Evolutionary conservation across 106 monocot species (phyloP), one percentile per base, ranked within the genome.

Genomic region (Ottelia alismoides): DNA sequence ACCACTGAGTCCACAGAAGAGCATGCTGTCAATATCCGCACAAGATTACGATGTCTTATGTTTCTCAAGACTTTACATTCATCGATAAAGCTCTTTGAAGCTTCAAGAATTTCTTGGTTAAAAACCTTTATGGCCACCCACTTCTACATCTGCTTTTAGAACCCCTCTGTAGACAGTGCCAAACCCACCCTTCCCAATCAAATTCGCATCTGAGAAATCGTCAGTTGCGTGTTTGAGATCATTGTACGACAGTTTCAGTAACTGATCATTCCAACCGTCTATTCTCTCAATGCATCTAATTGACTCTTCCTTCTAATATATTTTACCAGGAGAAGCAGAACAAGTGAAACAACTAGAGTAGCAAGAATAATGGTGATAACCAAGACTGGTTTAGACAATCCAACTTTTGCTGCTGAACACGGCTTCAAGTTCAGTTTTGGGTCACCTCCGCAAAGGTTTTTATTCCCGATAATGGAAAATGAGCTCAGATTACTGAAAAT

Each of bases 21-120:
- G 25, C 53, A 53, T 2, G 53, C 26, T 1, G 53, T 53, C 17
- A 53, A 17, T 1, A 53, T 28, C 27, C 14, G 26, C 27, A 53
- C 11, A 2, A 53, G 53, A 14, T 53, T 53, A 11, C 53, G 22
- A 16, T 53, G 25, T 3, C 53, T 18, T 18, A 28, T 28, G 27
- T 53, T 53, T 18, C 53, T 53, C 25, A 28, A 28, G 23, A 28
- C 27, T 16, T 53, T 22, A 28, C 53, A 53, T 19, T 53, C 53
- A 1, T 25, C 27, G 17, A 53, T 27, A 22, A 53, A 53, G 27
- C 27, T 28, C 11, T 26, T 53, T 0, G 27, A 27, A 28, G 53
- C 53, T 27, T 22, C 27, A 1, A 5, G 25, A 14, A 26, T 12
- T 18, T 28, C 17, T 3, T 20, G 53, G 14, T 53, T 53, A 28